Base-by-base conservation (phyloP, 495 filamentous ascomycete species). In the Aspergillus nanangensis region DNA sequence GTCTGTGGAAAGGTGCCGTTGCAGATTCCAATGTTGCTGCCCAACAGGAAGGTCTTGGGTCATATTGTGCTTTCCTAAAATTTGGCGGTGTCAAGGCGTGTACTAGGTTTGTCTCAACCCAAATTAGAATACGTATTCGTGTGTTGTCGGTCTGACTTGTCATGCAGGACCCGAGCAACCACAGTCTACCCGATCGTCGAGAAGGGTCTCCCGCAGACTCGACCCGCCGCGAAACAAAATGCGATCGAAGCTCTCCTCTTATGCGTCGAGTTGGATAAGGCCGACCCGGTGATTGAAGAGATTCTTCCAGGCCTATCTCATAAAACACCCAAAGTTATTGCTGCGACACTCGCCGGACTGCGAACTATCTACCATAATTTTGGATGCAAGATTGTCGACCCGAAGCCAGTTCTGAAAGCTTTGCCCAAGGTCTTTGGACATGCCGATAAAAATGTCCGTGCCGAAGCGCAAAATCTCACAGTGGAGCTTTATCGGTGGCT, bases 401-500 rank as follows among this genome's bases (percentile, higher is more conserved):
- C 94, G 9, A 99, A 97, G 61, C 88, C 89, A 1, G 83, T 90
- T n/a, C 74, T 99, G 31, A 99, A 97, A 60, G 68, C 78, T 8
- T 70, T 99, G 8, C 91, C 94, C 0, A 96, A 95, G 61, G 83
- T 83, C 15, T 99, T 95, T 53, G 87, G 88, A 11, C 93, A 97
- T 63, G 91, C 94, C 4, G 94, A 99, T 75, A 99, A 99, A 65
- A 97, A 96, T 61, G 94, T 99, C 11, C 84, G 94, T 57, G 90
- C 91, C 1, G 94, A 97, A 66, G 88, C 89, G 21, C 92, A 93
- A 39, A 90, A 86, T 52, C 73, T 99, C 22, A 84, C 90, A 0
- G 91, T 96, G 39, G 94, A 97, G 56, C 79, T 99, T 35, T 99
- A 97, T 66, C 76, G 94, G 62, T 99, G 94, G 94, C 77, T 99